Conservation (phyloP, 139 green algal genomes). For the Haematococcus sp. region DNA sequence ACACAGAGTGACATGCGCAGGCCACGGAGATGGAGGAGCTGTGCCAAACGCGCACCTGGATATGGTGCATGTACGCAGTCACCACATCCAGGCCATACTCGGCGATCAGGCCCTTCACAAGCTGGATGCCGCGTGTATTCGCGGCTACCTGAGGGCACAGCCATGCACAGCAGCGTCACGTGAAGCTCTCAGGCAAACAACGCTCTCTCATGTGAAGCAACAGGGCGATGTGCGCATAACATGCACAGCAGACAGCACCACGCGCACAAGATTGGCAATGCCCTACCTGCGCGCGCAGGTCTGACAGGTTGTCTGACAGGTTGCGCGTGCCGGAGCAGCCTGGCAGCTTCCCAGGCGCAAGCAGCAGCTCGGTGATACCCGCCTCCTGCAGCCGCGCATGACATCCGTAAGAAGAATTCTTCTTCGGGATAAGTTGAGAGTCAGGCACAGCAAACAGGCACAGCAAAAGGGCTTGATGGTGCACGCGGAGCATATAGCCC, state of each 20-base stretch:
- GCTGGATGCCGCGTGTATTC: slow-evolving; percentile 87
- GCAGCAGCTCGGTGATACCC: slow-evolving; percentile 84
- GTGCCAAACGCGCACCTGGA: slow-evolving; percentile 78
- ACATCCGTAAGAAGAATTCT: neutral
- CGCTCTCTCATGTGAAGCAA: no score
- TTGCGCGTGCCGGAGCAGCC: slow-evolving; percentile 77
- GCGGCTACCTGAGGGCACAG: slow-evolving; percentile 78
- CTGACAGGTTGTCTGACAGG: slow-evolving; percentile 90
- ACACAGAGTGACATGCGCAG: no score
- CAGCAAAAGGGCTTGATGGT: no score
- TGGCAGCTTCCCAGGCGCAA: slow-evolving; percentile 59
- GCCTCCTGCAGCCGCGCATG: slow-evolving; percentile 58
- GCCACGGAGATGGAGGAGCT: no score
- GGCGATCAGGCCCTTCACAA: slow-evolving; percentile 84
- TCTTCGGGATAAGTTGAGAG: no score
- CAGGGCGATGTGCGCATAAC: no score
- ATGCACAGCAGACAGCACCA: no score
- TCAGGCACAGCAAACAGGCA: no score
- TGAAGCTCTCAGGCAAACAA: no score
- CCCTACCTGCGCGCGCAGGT: slow-evolving; percentile 86
- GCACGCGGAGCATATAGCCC: no score
- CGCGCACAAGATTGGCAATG: no score
- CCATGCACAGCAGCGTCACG: no score
- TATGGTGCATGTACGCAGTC: slow-evolving; percentile 93
- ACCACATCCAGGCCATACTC: slow-evolving; percentile 46